phyloP scores from a whole-genome alignment of 805 yeast species.

The Clavispora fructus region DNA sequence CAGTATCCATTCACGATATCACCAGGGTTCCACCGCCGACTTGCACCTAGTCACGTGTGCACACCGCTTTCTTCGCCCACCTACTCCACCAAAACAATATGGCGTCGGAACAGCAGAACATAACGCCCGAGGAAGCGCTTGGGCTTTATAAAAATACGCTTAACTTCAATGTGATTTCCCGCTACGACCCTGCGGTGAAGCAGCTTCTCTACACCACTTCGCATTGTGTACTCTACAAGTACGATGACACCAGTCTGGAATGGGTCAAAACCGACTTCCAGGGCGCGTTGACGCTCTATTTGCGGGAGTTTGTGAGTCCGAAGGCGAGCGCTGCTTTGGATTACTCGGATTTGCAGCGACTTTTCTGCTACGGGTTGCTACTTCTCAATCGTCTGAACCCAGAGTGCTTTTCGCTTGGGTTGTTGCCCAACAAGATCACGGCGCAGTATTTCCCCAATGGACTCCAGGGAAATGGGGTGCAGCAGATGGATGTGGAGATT shows the following conservation, averaged over 20 bases:
- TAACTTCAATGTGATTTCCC: conserved; percentile 69
- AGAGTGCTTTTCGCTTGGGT: conserved; percentile 67
- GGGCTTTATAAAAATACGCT: conserved; percentile 64
- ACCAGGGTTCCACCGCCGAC: too few relatives aligned
- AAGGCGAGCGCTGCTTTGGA: conserved; percentile 6
- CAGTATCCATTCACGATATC: too few relatives aligned
- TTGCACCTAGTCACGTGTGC: background rate
- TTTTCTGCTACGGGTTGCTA: conserved; percentile 63
- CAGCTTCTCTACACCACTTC: conserved; percentile 65
- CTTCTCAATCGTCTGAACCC: conserved; percentile 65
- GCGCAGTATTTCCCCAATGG: conserved; percentile 38
- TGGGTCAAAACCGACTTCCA: conserved; percentile 70
- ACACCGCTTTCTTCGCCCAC: background rate
- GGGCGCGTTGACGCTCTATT: conserved; percentile 65
- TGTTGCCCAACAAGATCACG: conserved; percentile 51
- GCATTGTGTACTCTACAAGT: conserved; percentile 67
- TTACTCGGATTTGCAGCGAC: conserved; percentile 29
- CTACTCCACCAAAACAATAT: conserved; percentile 4
- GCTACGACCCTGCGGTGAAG: conserved; percentile 69
- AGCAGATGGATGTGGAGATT: conserved; percentile 59
- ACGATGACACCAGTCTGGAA: conserved; percentile 49
- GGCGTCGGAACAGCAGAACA: conserved; percentile 27
- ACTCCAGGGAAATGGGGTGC: conserved; percentile 23
- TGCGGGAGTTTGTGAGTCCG: conserved; percentile 40
- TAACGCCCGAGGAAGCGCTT: conserved; percentile 42